These are phyloP conservation scores for Neurospora cerealis DNA, from an alignment of 495 filamentous ascomycete species.

Conservation along the genomic window DNA sequence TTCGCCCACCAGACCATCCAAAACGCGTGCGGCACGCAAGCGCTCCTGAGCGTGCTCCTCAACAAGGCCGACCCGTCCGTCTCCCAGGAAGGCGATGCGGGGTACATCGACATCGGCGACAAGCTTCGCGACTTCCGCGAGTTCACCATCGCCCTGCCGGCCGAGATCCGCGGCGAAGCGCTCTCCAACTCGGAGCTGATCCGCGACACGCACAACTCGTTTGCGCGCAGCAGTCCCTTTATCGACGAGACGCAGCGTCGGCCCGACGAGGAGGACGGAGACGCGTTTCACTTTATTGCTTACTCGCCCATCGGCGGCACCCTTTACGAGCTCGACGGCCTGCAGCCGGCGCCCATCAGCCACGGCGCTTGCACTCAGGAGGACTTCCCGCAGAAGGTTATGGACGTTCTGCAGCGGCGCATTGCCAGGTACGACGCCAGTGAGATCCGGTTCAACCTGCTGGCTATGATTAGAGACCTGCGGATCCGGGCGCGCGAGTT, in stretches of 20 bases:
- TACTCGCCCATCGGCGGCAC: conserved; percentile 72
- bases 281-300: conserved; percentile 96
- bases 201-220: conserved; percentile 86
- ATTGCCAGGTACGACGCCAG: conserved; percentile 75
- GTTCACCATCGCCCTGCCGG: conserved; percentile 79
- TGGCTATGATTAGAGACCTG: conserved; percentile 83
- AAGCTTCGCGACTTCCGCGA: conserved; percentile 73
- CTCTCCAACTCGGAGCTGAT: conserved; percentile 67
- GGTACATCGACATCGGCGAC: conserved; percentile 42
- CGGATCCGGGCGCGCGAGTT: conserved; percentile 65
- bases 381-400: conserved; percentile 72
- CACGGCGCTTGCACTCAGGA: conserved; percentile 64
- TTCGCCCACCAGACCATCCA: conserved; percentile 98
- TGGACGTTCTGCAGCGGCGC: conserved; percentile 73
- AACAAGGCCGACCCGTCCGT: conserved; percentile 52
- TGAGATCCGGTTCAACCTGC: conserved; percentile 91
- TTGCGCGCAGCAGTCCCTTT: conserved; percentile 81
- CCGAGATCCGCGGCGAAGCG: conserved; percentile 58
- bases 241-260: conserved; percentile 71
- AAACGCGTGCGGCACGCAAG: conserved; percentile 97
- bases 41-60: conserved; percentile 82
- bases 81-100: conserved; percentile 3
- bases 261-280: conserved; percentile 51
- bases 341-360: conserved; percentile 83
- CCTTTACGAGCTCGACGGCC: conserved; percentile 90